Base-by-base conservation (phyloP, 306 rosid species). In the Castanospermum australe region DNA sequence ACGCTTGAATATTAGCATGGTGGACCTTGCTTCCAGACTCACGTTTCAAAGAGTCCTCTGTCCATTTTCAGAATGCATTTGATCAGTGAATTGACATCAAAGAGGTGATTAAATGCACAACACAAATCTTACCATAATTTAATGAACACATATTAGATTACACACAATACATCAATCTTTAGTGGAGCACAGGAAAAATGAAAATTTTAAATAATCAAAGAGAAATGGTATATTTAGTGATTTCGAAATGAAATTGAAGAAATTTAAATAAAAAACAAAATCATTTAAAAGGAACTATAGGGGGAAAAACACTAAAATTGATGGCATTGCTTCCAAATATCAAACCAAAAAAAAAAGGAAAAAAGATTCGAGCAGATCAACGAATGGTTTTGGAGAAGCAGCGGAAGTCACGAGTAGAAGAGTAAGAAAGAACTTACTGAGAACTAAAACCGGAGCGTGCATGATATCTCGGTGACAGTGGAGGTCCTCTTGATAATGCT, bases 1-100 rank as follows among this genome's bases (percentile, higher is more conserved):
- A 86, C 24, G 96, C 96, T 75, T 86, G 92, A 56, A 93, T 93
- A 79, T 93, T 90, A 68, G 91, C 94, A 90, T 90, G 93, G 17
- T 92, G 97, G 54, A 92, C 97, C 82, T 90, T 92, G 57, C 75
- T 87, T 82, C 97, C 97, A 20, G 94, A 87, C 87, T 92, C 97
- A 5, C 97, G 91, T 83, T 92, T 92, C 77, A 92, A 45, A 28
- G 94, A 88, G 79, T 92, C 97, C 82, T 89, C 97, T 92, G 92
- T 52, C 45, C 89, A 77, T 45, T 25, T 74, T 24, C 44, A 76
- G 21, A 2, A 36, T 25, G 8, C 39, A 76, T n/a, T 68, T 10
- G 51, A 61, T 51, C 32, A 82, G 48, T 11, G 35, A 76, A 67
- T 4, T 8, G 35, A 22, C 11, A 41, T 45, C 22, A 54, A 11